A percentile compares a stretch with the other conserved stretches of the same genome.
Conservation (phyloP, 768 basidiomycete species). For the Collybiopsis luxurians region DNA sequence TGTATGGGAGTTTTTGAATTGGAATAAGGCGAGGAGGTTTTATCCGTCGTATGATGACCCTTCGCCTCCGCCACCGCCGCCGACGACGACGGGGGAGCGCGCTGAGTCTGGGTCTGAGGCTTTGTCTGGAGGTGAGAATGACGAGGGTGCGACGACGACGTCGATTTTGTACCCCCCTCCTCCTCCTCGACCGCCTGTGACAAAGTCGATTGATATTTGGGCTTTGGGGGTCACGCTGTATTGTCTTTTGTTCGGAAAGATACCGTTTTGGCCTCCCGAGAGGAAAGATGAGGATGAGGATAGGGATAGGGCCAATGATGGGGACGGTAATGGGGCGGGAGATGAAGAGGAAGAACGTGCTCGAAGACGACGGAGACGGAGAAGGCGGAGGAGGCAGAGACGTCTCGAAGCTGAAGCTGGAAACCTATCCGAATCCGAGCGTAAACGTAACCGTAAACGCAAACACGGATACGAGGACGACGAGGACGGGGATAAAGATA, state of each 20-base stretch:
- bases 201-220: conserved; percentile 97
- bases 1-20: conserved; percentile 60
- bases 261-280: conserved; percentile 68
- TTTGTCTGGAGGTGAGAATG: conserved; percentile 17
- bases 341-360: too few species aligned
- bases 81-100: too few species aligned
- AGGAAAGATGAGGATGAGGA: conserved; percentile 15
- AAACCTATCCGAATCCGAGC: too few species aligned
- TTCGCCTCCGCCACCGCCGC: neutral
- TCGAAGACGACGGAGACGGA: too few species aligned
- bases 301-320: too few species aligned
- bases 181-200: conserved; percentile 55
- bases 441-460: too few species aligned
- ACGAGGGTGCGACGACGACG: conserved; percentile 13
- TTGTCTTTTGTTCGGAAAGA: conserved; percentile 85
- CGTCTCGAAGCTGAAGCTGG: too few species aligned
- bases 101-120: conserved; percentile 16
- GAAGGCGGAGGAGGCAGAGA: too few species aligned
- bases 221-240: conserved; percentile 95
- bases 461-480: too few species aligned
- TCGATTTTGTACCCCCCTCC: conserved; percentile 4
- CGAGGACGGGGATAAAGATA: conserved; percentile 13
- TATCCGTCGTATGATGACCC: neutral
- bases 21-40: conserved; percentile 18
- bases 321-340: too few species aligned